phyloP scores from a whole-genome alignment of 2,329 filamentous ascomycete species.

The Fusarium buxicola region DNA sequence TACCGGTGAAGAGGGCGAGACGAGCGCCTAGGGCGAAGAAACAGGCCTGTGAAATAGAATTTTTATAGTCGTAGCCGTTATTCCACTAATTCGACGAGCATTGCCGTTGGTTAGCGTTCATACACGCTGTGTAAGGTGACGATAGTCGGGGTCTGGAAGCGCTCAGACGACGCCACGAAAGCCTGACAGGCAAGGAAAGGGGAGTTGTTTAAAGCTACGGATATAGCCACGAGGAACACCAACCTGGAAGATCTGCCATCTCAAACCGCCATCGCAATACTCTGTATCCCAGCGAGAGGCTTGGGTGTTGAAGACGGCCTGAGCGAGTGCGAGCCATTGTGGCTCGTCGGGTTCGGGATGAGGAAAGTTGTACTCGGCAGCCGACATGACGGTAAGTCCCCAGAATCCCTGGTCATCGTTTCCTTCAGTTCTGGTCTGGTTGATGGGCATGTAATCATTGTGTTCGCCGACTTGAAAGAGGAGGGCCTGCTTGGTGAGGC shows the following conservation, averaged over 20 bases:
- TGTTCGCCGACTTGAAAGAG: slow-evolving; percentile 79
- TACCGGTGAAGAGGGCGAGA: slow-evolving; percentile 81
- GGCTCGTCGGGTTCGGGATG: slow-evolving; percentile 67
- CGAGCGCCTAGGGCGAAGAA: slow-evolving; percentile 74
- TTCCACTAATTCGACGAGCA: slow-evolving; percentile 65
- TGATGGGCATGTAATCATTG: slow-evolving; percentile 81
- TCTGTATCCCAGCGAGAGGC: slow-evolving; percentile 76
- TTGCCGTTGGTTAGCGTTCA: slow-evolving; percentile 13
- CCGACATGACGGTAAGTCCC: slow-evolving; percentile 76
- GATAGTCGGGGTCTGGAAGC: not conserved
- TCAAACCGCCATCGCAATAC: slow-evolving; percentile 78
- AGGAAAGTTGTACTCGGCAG: slow-evolving; percentile 76
- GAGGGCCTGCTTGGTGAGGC: slow-evolving; percentile 74
- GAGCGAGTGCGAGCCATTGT: slow-evolving; percentile 77
- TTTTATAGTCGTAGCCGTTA: slow-evolving; percentile 83
- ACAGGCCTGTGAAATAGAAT: slow-evolving; percentile 71
- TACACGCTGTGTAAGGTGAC: not conserved
- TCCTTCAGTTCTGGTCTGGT: slow-evolving; percentile 75
- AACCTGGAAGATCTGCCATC: slow-evolving; percentile 82
- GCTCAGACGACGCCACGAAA: not conserved
- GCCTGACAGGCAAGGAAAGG: not conserved
- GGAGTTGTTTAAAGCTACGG: not conserved
- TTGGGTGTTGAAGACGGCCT: slow-evolving; percentile 86
- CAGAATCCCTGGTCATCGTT: slow-evolving; percentile 84
- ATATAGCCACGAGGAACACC: not conserved